Base-by-base conservation (phyloP, 768 basidiomycete genomes). In the Trametes maxima region DNA sequence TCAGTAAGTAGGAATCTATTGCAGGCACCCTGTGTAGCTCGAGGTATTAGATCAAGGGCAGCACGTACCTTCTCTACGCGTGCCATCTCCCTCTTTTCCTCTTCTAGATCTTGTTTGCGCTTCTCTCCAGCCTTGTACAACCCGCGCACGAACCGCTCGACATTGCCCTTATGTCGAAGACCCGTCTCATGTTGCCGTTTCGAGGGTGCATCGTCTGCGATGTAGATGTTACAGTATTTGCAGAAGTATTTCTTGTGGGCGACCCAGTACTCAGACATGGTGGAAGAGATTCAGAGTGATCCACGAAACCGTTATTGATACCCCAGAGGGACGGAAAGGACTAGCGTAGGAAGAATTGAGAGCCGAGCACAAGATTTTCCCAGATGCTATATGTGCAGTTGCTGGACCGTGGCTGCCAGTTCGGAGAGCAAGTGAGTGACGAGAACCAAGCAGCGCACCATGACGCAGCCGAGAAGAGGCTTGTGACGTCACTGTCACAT, bases 201-300 rank as follows among this genome's bases (percentile, higher is more conserved):
- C 1, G 96, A 98, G 62, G 97, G 90, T 11, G 80, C 93, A 80
- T 99, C 96, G 77, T 99, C 97, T 54, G 94, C 85, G 63, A 99
- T 98, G 78, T 89, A 98, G 64, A 94, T 94, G 52, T 94, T 91
- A 79, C 97, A 98, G 79, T 98, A 98, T 73, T 95, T 94, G 87
- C 95, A 97, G 72, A 85, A 90, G 76, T 95, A 96, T 68, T 87
- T 89, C 76, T 95, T 94, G 73, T 91, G 87, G 24, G 92, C 92
- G 64, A 95, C 89, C 93, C 94, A 95, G 73, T 89, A 95, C 73
- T 95, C 93, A 67, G 86, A 88, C 93, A 94, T 95, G 72, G 16
- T 17, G 8, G 28, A 33, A 33, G 28, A 33, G 3, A 33, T 33
- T 33, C 8, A 8, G 8, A 33, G 28, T 8, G 28, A 8, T 33